These are phyloP conservation scores for Friedmanniomyces endolithicus DNA, from an alignment of 495 filamentous ascomycete species.

Conservation along the genomic window DNA sequence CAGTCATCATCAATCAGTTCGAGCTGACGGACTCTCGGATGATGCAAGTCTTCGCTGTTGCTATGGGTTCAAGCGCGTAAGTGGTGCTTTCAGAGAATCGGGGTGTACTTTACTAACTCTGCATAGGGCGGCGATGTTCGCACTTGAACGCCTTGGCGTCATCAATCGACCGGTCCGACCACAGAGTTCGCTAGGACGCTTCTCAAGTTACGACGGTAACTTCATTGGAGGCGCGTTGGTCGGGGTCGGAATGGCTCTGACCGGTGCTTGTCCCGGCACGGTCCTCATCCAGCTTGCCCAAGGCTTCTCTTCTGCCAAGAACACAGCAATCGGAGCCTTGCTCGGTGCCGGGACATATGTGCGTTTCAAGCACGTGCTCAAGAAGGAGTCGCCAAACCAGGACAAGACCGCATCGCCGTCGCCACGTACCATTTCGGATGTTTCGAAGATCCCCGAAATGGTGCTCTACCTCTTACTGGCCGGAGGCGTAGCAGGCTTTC, in stretches of 20 bases:
- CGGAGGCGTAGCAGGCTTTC: not conserved
- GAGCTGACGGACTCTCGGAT: constrained; percentile 43
- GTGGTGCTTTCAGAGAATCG: constrained; percentile 15
- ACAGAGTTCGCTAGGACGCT: not conserved
- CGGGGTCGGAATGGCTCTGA: constrained; percentile 42
- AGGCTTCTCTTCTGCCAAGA: constrained; percentile 36
- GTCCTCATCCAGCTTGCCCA: constrained; percentile 41
- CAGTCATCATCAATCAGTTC: constrained; percentile 43
- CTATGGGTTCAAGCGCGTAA: constrained; percentile 43
- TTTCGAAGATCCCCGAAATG: too few relatives aligned
- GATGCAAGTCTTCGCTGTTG: constrained; percentile 45
- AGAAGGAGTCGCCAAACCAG: not conserved
- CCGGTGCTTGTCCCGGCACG: constrained; percentile 46
- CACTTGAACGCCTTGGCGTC: not conserved
- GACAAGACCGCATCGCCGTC: not conserved
- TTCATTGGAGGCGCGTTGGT: constrained; percentile 43
- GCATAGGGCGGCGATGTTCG: not conserved
- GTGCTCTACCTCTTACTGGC: not conserved
- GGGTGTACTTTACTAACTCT: not conserved
- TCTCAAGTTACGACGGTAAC: constrained; percentile 36
- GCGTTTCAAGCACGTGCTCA: not conserved
- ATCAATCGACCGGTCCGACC: constrained; percentile 1
- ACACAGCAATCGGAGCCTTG: constrained; percentile 20
- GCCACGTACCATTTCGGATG: not conserved
- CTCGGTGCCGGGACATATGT: constrained; percentile 8